A percentile compares a stretch with the other conserved stretches of the same genome.
phyloP scores from a whole-genome alignment of 1,284 basidiomycete species.

The Cutaneotrichosporon cutaneum region DNA sequence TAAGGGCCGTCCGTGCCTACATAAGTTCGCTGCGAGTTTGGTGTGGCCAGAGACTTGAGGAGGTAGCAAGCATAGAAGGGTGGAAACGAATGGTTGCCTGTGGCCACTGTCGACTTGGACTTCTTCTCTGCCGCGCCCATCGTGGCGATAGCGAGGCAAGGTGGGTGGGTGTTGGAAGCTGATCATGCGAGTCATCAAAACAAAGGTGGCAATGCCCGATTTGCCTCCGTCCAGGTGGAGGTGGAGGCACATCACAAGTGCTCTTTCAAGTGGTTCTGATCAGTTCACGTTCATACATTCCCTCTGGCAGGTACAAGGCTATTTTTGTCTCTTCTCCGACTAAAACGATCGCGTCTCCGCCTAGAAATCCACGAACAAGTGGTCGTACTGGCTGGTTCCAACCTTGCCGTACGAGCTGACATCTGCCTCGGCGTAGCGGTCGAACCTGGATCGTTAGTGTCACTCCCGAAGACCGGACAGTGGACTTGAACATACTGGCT shows the following conservation, averaged over 20 bases:
- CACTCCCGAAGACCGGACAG: background rate
- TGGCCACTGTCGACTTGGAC: conserved; percentile 51
- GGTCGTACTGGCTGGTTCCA: conserved; percentile 51
- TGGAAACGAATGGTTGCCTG: conserved; percentile 64
- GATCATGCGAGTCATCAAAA: background rate
- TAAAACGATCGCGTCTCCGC: background rate
- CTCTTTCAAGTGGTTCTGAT: background rate
- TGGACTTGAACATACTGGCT: conserved; percentile 83
- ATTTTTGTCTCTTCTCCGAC: background rate
- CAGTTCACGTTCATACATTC: background rate
- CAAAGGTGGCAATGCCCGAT: background rate
- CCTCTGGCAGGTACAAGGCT: conserved; percentile 1
- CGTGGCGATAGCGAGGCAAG: background rate
- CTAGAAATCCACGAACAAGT: conserved; percentile 53
- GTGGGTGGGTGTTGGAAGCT: background rate
- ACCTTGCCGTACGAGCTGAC: conserved; percentile 53
- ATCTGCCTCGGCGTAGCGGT: conserved; percentile 54
- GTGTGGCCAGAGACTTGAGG: conserved; percentile 65
- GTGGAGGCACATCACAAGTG: background rate
- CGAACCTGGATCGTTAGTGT: conserved; percentile 43
- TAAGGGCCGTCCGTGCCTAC: conserved; percentile 31
- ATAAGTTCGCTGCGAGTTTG: conserved; percentile 61
- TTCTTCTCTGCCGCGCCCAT: conserved; percentile 12
- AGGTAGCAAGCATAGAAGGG: conserved; percentile 87
- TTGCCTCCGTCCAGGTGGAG: background rate